Percentiles rank a stretch among this genome's conserved stretches.
phyloP scores from a whole-genome alignment of 2,329 filamentous ascomycete genomes.

The Immersiporthe knoxdaviesiana region DNA sequence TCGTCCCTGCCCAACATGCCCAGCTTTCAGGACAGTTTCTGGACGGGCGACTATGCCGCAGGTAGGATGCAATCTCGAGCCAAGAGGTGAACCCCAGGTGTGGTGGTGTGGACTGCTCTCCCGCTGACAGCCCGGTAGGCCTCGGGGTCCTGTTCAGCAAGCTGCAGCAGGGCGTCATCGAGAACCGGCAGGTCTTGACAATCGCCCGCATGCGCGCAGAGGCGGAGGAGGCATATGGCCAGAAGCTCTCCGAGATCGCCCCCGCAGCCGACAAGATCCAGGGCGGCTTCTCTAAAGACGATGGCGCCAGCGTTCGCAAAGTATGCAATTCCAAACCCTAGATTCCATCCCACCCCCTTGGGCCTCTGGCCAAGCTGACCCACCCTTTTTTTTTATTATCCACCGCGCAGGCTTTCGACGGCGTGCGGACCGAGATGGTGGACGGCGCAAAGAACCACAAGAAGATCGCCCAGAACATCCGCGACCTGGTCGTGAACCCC shows the following conservation, averaged over 20 bases:
- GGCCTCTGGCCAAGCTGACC: background rate
- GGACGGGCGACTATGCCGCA: constrained; percentile 96
- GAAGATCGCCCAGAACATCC: constrained; percentile 95
- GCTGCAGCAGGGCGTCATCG: constrained; percentile 91
- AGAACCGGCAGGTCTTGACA: constrained; percentile 92
- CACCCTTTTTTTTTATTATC: background rate
- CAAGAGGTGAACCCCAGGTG: background rate
- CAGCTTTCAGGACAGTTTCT: constrained; percentile 94
- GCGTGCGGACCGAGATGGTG: constrained; percentile 89
- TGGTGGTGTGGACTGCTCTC: constrained; percentile 28
- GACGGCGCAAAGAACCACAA: constrained; percentile 87
- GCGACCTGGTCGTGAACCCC: constrained; percentile 90
- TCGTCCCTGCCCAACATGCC: constrained; percentile 62
- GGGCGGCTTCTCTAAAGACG: constrained; percentile 86
- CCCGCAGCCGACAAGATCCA: constrained; percentile 79
- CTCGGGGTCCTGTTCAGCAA: constrained; percentile 94
- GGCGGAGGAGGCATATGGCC: constrained; percentile 87
- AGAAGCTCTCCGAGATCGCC: constrained; percentile 79
- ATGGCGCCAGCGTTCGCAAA: constrained; percentile 95
- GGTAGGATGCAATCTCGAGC: constrained; percentile 54
- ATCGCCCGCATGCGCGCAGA: constrained; percentile 94
- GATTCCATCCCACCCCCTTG: no score
- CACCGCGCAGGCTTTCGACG: constrained; percentile 80
- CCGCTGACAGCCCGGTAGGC: constrained; percentile 49
- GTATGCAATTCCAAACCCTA: constrained; percentile 50